Base-by-base conservation (phyloP, 441 rosid species). In the Dalechampia spathulata region DNA sequence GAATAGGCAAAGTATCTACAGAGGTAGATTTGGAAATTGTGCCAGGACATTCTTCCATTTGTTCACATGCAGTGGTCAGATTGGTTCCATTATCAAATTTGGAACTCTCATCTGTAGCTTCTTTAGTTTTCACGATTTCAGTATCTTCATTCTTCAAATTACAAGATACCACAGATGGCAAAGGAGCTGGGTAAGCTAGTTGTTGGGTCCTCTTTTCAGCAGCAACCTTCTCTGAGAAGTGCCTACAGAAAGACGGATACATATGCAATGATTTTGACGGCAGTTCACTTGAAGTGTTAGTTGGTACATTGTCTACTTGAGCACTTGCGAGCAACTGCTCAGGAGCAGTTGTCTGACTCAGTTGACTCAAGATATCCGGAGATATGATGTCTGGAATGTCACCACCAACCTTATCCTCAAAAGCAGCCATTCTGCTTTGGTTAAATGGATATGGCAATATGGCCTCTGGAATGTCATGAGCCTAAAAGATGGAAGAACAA, bases 401-500 rank as follows among this genome's bases (percentile, higher is more conserved):
- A n/a, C 34, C 63, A 55, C 52, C 39, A 12, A 26, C 53, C 48
- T 51, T 43, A 11, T 59, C 55, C 26, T 4, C 48, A 12, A 25
- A 34, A 46, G 49, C 46, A 45, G 67, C 42, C 49, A 37, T 41
- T 52, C 30, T 50, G 26, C 55, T 58, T 55, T 27, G 65, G 65
- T 60, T 10, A 34, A 75, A 69, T 19, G 72, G 69, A 57, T 64
- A 68, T 20, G 79, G 75, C 66, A 76, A 56, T 9, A 40, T 51
- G n/a, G 74, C 75, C 72, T 58, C 65, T 28, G 83, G 78, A 58
- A 81, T 59, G 37, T 62, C 79, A 65, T 44, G 37, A 41, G 57
- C 75, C 85, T 80, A 48, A 55, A 11, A 62, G 40, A 51, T 23
- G 30, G 16, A 39, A 55, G 7, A 41, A 8, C 41, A 22, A 39